phyloP scores from a whole-genome alignment of 2,329 filamentous ascomycete species.

The Neophaeococcomyces mojaviensis region DNA sequence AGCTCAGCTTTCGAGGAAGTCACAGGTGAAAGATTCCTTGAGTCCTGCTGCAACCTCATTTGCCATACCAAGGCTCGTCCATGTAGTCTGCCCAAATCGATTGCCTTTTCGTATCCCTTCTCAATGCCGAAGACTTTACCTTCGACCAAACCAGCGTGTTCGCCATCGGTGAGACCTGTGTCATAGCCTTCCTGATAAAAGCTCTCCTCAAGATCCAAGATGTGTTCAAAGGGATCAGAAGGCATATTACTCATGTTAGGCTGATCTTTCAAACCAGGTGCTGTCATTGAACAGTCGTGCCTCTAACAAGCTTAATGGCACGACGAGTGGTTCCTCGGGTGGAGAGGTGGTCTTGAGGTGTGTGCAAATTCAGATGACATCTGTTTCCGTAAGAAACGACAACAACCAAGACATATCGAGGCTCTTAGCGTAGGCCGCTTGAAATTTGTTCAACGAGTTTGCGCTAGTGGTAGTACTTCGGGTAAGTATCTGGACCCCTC shows the following conservation, averaged over 20 bases:
- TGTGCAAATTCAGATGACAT: too few species aligned
- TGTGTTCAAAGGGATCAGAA: slow-evolving; percentile 47
- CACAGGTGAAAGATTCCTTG: neutral
- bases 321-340: too few species aligned
- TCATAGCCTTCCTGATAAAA: slow-evolving; percentile 80
- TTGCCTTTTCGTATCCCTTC: slow-evolving; percentile 88
- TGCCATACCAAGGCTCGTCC: slow-evolving; percentile 79
- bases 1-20: neutral
- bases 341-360: too few species aligned
- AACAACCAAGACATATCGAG: too few species aligned
- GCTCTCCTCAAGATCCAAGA: slow-evolving; percentile 54
- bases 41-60: slow-evolving; percentile 48
- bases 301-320: too few species aligned
- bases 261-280: too few species aligned
- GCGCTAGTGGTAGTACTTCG: neutral
- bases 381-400: too few species aligned
- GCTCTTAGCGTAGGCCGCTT: neutral
- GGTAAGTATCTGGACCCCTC: neutral
- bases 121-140: slow-evolving; percentile 85
- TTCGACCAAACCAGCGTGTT: slow-evolving; percentile 71
- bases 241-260: slow-evolving; percentile 26
- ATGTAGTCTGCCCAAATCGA: slow-evolving; percentile 69
- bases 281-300: too few species aligned
- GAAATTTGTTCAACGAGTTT: neutral
- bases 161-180: slow-evolving; percentile 68